A percentile compares a stretch with the other conserved stretches of the same genome.
Evolutionary conservation across 1,139 yeast species (phyloP).

Genomic region (Candida sp.): DNA sequence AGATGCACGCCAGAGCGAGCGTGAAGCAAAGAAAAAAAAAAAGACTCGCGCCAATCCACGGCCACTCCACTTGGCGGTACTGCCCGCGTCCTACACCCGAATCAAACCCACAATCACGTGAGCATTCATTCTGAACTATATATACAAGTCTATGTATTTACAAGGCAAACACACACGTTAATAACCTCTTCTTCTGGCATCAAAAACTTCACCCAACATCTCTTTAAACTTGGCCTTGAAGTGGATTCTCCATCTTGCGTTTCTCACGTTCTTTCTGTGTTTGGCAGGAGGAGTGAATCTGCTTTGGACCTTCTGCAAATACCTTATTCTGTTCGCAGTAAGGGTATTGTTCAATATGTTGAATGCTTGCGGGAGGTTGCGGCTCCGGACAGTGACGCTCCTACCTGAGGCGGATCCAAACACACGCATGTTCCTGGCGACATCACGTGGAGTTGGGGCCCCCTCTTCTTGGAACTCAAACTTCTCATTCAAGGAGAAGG

Average conservation of each 20-base stretch:
- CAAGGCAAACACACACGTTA: constrained; percentile 14
- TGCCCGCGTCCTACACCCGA: not conserved
- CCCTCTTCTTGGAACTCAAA: constrained; percentile 22
- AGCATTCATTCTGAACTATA: not conserved
- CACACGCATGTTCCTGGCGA: constrained; percentile 42
- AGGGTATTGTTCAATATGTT: constrained; percentile 27
- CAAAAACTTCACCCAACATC: constrained; percentile 47
- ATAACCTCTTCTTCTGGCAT: constrained; percentile 54
- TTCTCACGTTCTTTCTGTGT: constrained; percentile 45
- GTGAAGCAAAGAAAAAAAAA: not conserved
- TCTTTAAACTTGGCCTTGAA: constrained; percentile 46
- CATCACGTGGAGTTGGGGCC: constrained; percentile 45
- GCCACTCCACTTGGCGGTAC: not conserved
- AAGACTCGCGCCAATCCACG: not conserved
- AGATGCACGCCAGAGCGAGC: no score
- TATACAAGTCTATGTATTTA: constrained; percentile 1
- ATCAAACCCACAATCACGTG: no score
- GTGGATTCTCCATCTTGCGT: constrained; percentile 53
- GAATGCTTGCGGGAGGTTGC: constrained; percentile 35
- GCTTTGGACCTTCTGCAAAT: constrained; percentile 37
- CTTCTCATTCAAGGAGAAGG: constrained; percentile 6
- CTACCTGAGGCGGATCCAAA: constrained; percentile 48
- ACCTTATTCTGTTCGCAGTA: constrained; percentile 34
- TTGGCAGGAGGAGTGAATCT: constrained; percentile 51
- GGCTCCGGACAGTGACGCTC: constrained; percentile 40